Conservation (phyloP, 176 grass and related monocot species). For the Cenchrus americanus region DNA sequence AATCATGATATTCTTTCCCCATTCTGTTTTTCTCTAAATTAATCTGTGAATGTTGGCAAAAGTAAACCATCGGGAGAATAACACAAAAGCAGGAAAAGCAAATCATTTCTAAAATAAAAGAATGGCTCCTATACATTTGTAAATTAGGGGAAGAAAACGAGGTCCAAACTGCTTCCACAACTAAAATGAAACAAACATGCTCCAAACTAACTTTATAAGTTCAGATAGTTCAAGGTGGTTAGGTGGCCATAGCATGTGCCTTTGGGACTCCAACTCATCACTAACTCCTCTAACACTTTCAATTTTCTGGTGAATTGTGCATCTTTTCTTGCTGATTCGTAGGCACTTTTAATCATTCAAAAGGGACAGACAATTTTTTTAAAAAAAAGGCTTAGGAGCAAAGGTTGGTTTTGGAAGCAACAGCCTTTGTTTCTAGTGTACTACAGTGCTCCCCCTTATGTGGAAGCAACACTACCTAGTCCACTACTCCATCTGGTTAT, state of each 20-base stretch:
- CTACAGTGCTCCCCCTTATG: slow-evolving; percentile 2
- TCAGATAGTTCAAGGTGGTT: neutral
- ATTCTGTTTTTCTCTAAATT: neutral
- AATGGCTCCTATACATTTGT: neutral
- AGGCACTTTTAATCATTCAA: slow-evolving; percentile 14
- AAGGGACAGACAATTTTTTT: neutral
- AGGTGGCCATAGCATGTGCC: slow-evolving; percentile 4
- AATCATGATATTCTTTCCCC: neutral
- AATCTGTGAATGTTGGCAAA: neutral
- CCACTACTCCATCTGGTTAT: slow-evolving; percentile 1
- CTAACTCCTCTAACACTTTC: neutral
- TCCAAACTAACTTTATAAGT: neutral
- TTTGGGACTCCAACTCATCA: neutral
- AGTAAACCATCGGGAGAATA: neutral
- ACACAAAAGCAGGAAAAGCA: neutral
- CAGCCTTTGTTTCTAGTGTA: slow-evolving; percentile 38
- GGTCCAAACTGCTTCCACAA: neutral
- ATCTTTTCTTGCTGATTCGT: slow-evolving; percentile 23
- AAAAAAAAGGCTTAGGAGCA: neutral
- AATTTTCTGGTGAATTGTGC: neutral
- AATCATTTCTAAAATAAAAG: neutral
- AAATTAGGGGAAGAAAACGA: neutral
- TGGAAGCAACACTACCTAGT: slow-evolving; percentile 28
- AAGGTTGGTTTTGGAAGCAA: slow-evolving; percentile 36
- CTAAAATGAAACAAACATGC: neutral